These are phyloP conservation scores for Pythium aquatile DNA, from an alignment of 352 stramenopile species.

Conservation along the genomic window DNA sequence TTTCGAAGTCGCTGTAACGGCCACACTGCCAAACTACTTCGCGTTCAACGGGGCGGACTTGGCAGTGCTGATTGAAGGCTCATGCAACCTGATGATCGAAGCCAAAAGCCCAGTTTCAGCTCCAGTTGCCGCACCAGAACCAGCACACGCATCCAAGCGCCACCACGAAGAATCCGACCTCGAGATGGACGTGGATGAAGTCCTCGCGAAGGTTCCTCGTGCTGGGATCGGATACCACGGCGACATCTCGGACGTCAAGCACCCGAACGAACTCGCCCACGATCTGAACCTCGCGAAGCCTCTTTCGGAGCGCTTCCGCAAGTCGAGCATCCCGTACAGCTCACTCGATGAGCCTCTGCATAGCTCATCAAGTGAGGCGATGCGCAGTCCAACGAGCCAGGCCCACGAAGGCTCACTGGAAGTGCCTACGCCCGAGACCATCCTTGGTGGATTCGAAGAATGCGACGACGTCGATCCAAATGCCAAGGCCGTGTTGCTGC, in stretches of 20 bases:
- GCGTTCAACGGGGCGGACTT: slow-evolving; percentile 47
- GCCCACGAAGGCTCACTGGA: slow-evolving; percentile 33
- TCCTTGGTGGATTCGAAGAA: slow-evolving; percentile 78
- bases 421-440: slow-evolving; percentile 69
- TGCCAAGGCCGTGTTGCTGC: slow-evolving; percentile 53
- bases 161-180: slow-evolving; percentile 51
- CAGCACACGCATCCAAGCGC: slow-evolving; percentile 34
- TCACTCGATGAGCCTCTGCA: slow-evolving; percentile 61
- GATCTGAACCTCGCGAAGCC: slow-evolving; percentile 40
- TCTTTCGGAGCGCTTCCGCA: slow-evolving; percentile 72
- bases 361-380: slow-evolving; percentile 34
- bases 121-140: background rate
- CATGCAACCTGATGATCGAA: slow-evolving; percentile 50
- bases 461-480: slow-evolving; percentile 79
- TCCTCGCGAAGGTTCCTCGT: slow-evolving; percentile 65
- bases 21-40: slow-evolving; percentile 52
- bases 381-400: slow-evolving; percentile 29
- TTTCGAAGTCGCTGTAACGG: slow-evolving; percentile 43
- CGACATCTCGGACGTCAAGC: slow-evolving; percentile 57
- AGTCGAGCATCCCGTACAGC: slow-evolving; percentile 75
- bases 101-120: slow-evolving; percentile 1
- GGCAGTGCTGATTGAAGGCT: slow-evolving; percentile 58
- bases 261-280: slow-evolving; percentile 45
- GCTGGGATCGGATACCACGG: slow-evolving; percentile 79
- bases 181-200: slow-evolving; percentile 50